phyloP scores from a whole-genome alignment of 2,329 filamentous ascomycete species.

The Exophiala bonariae region DNA sequence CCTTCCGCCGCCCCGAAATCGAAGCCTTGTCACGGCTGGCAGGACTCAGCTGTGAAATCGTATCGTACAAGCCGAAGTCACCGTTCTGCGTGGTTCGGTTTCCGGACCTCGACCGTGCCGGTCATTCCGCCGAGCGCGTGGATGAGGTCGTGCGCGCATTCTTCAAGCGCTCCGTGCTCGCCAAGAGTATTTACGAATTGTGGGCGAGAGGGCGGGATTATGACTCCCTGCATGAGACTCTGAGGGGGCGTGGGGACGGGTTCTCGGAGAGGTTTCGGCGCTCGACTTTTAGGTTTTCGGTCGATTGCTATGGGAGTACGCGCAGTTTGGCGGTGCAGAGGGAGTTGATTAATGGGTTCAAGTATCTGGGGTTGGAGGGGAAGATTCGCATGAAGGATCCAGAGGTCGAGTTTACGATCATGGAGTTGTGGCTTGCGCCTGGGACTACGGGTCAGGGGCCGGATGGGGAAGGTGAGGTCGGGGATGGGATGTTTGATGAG shows the following conservation, averaged over 20 bases:
- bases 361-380: slow-evolving; percentile 75
- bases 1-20: slow-evolving; percentile 84
- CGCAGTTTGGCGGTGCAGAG: slow-evolving; percentile 63
- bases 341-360: slow-evolving; percentile 79
- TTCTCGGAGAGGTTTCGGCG: slow-evolving; percentile 67
- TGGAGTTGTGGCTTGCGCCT: slow-evolving; percentile 75
- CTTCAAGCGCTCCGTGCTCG: slow-evolving; percentile 75
- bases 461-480: slow-evolving; percentile 36
- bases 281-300: slow-evolving; percentile 75
- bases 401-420: slow-evolving; percentile 73
- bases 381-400: slow-evolving; percentile 74
- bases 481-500: slow-evolving; percentile 27
- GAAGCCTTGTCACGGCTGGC: slow-evolving; percentile 68
- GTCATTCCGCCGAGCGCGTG: slow-evolving; percentile 42
- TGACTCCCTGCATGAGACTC: slow-evolving; percentile 65
- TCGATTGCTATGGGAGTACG: slow-evolving; percentile 80
- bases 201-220: slow-evolving; percentile 73
- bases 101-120: not conserved
- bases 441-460: not conserved
- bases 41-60: slow-evolving; percentile 66
- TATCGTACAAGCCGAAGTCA: slow-evolving; percentile 73
- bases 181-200: slow-evolving; percentile 81
- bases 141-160: slow-evolving; percentile 65
- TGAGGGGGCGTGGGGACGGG: slow-evolving; percentile 59
- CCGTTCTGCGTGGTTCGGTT: slow-evolving; percentile 81